phyloP scores from a whole-genome alignment of 2,329 filamentous ascomycete species.

The Colletotrichum paranaense region DNA sequence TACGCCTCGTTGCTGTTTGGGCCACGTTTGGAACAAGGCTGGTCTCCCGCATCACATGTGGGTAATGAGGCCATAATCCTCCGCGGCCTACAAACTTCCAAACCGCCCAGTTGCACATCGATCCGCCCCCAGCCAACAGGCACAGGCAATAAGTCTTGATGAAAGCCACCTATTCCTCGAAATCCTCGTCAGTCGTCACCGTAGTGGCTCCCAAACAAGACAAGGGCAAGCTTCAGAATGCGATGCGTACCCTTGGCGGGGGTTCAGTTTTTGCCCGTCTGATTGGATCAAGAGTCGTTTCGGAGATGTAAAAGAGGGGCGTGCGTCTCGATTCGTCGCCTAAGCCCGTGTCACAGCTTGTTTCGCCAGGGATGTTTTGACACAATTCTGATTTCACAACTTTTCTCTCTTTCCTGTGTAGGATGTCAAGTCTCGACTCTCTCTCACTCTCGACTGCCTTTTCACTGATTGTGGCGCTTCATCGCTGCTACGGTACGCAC shows the following conservation, averaged over 20 bases:
- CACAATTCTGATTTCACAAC: constrained; percentile 44
- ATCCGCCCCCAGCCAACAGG: not conserved
- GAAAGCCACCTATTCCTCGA: not conserved
- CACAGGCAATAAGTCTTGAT: not conserved
- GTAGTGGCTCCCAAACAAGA: not conserved
- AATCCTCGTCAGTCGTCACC: not conserved
- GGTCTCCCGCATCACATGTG: constrained; percentile 19
- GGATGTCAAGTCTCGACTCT: not conserved
- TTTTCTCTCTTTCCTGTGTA: constrained; percentile 10
- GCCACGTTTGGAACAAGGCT: constrained; percentile 34
- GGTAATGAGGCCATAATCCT: constrained; percentile 34
- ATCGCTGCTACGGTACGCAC: not conserved
- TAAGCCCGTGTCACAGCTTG: constrained; percentile 45
- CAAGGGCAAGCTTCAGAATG: constrained; percentile 21
- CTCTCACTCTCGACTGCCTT: too few relatives aligned
- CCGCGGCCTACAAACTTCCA: constrained; percentile 19
- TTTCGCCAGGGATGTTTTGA: constrained; percentile 52
- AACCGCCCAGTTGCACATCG: constrained; percentile 31
- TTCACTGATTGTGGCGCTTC: not conserved
- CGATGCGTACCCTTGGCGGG: constrained; percentile 16
- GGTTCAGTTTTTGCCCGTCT: not conserved
- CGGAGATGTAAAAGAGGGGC: constrained; percentile 27
- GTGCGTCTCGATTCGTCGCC: constrained; percentile 29
- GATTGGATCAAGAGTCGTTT: constrained; percentile 26
- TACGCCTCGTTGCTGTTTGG: constrained; percentile 27